These are phyloP conservation scores for Turnera subulata DNA, from an alignment of 345 rosid genomes.

Conservation along the genomic window DNA sequence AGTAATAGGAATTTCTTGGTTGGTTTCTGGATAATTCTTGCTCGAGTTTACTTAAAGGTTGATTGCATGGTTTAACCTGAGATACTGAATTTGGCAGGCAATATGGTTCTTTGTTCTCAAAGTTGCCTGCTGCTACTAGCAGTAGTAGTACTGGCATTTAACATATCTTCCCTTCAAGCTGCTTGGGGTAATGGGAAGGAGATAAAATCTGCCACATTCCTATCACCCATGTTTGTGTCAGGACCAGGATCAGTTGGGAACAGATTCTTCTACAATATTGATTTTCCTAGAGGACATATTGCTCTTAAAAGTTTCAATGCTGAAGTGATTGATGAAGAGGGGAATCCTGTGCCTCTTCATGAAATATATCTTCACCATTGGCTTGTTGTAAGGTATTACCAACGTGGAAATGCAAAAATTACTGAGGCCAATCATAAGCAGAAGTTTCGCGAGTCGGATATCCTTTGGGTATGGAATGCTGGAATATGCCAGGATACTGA, in stretches of 20 bases:
- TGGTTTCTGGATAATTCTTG: too few species aligned
- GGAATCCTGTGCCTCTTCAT: slow-evolving; percentile 61
- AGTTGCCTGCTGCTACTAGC: slow-evolving; percentile 2
- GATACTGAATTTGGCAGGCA: slow-evolving; percentile 2
- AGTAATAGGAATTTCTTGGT: too few species aligned
- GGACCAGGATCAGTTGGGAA: slow-evolving; percentile 74
- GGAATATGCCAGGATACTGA: slow-evolving; percentile 52
- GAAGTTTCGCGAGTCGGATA: slow-evolving; percentile 20
- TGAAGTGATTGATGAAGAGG: slow-evolving; percentile 61
- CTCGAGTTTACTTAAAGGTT: too few species aligned
- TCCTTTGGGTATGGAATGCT: slow-evolving; percentile 33
- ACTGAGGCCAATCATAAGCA: slow-evolving; percentile 1
- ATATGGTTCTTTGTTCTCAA: background rate
- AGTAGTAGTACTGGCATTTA: background rate
- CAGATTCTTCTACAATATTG: slow-evolving; percentile 39
- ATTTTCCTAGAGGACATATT: slow-evolving; percentile 84
- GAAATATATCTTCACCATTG: slow-evolving; percentile 92
- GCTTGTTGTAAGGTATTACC: slow-evolving; percentile 50
- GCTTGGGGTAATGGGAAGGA: slow-evolving; percentile 20
- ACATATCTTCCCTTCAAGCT: slow-evolving; percentile 9
- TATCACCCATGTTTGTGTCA: slow-evolving; percentile 60
- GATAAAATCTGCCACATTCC: slow-evolving; percentile 44
- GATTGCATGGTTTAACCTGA: too few species aligned
- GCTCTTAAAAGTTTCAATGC: slow-evolving; percentile 64
- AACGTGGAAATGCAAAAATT: slow-evolving; percentile 9